Percentiles rank a stretch among this genome's conserved stretches.
These are phyloP conservation scores for Diplodia sapinea DNA, from an alignment of 2,329 filamentous ascomycete genomes.

Conservation along the genomic window DNA sequence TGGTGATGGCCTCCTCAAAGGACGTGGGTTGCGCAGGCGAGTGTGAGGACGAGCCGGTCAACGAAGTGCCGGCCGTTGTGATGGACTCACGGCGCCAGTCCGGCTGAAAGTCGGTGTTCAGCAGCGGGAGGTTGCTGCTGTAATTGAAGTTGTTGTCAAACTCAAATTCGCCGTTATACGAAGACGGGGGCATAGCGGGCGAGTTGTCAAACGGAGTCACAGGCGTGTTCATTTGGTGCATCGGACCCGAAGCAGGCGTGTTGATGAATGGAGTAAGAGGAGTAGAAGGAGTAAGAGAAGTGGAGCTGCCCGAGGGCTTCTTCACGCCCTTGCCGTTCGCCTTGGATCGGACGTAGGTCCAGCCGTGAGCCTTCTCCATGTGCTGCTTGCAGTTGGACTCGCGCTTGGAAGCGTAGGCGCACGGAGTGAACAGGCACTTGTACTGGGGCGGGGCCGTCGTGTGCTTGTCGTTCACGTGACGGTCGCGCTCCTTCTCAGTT, in stretches of 20 bases:
- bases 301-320: constrained; percentile 40
- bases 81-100: constrained; percentile 47
- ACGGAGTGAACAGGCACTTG: constrained; percentile 81
- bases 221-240: constrained; percentile 39
- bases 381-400: constrained; percentile 98
- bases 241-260: constrained; percentile 45
- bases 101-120: constrained; percentile 34
- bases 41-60: constrained; percentile 49
- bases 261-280: constrained; percentile 44
- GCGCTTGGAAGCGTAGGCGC: constrained; percentile 92
- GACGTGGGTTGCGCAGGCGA: constrained; percentile 50
- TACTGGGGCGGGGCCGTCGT: constrained; percentile 78
- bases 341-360: constrained; percentile 90
- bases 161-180: constrained; percentile 44
- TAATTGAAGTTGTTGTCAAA: constrained; percentile 31
- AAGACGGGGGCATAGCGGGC: constrained; percentile 43
- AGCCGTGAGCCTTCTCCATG: constrained; percentile 96
- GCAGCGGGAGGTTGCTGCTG: constrained; percentile 6
- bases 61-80: constrained; percentile 43
- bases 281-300: constrained; percentile 43
- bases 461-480: constrained; percentile 96
- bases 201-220: constrained; percentile 50
- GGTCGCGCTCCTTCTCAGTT: constrained; percentile 95
- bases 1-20: constrained; percentile 54
- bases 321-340: constrained; percentile 72